Evolutionary conservation across 495 filamentous ascomycete genomes (phyloP).

Genomic region (Melanomma pulvis-pyrius): DNA sequence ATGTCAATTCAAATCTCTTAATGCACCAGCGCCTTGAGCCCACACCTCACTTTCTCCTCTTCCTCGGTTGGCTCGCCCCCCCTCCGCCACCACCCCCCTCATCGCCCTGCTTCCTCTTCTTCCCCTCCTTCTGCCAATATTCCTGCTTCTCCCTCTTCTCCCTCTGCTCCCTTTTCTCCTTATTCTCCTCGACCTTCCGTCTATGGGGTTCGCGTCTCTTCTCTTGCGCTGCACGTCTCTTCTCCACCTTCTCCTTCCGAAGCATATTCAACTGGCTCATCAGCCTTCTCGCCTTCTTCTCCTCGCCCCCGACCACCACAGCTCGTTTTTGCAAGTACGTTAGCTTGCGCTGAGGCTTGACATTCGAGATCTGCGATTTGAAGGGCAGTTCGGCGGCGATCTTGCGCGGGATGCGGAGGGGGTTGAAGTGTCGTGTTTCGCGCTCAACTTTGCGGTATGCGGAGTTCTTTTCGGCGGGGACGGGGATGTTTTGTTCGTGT

Average conservation of each 20-base stretch:
- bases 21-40: too few species aligned
- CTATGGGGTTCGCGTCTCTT: constrained; percentile 75
- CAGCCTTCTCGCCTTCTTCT: constrained; percentile 83
- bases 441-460: constrained; percentile 83
- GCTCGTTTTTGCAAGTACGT: constrained; percentile 95
- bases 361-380: constrained; percentile 85
- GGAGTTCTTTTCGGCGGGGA: constrained; percentile 77
- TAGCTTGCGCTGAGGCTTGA: constrained; percentile 73
- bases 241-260: constrained; percentile 85
- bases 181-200: constrained; percentile 75
- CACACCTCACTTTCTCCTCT: constrained; percentile 28
- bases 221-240: constrained; percentile 80
- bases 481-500: constrained; percentile 70
- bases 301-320: constrained; percentile 78
- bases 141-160: constrained; percentile 91
- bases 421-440: constrained; percentile 84
- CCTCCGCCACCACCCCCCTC: constrained; percentile 62
- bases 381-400: constrained; percentile 86
- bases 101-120: constrained; percentile 75
- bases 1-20: too few species aligned
- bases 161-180: constrained; percentile 77
- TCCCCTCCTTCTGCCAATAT: constrained; percentile 92
- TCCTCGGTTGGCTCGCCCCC: constrained; percentile 1
- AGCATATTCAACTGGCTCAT: constrained; percentile 93
- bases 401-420: constrained; percentile 81